These are phyloP conservation scores for Cladobotryum protrusum DNA, from an alignment of 2,329 filamentous ascomycete species.

Conservation along the genomic window DNA sequence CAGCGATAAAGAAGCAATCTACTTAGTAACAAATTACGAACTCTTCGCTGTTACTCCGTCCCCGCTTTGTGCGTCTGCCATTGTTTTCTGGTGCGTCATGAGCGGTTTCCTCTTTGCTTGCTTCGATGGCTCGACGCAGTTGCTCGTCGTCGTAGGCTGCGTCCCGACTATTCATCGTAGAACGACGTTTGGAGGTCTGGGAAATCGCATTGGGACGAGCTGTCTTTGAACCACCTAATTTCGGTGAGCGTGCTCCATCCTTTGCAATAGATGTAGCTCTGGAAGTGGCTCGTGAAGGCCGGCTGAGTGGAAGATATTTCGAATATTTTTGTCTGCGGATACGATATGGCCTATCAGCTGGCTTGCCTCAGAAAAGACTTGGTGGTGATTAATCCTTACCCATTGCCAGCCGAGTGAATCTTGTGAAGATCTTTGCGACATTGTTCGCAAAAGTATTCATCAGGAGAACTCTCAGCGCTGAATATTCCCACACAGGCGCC, in stretches of 20 bases:
- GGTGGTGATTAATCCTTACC: constrained; percentile 46
- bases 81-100: constrained; percentile 44
- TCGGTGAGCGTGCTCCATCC: constrained; percentile 50
- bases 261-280: constrained; percentile 61
- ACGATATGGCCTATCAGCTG: not conserved
- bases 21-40: constrained; percentile 45
- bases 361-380: not conserved
- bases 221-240: constrained; percentile 49
- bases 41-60: constrained; percentile 90
- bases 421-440: constrained; percentile 89
- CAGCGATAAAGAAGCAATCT: not conserved
- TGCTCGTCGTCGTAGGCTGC: constrained; percentile 94
- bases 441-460: constrained; percentile 96
- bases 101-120: constrained; percentile 76
- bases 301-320: constrained; percentile 56
- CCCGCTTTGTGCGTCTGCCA: constrained; percentile 68
- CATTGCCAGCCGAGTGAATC: constrained; percentile 71
- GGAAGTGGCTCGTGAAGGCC: constrained; percentile 49
- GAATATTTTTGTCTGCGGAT: constrained; percentile 56
- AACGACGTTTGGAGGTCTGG: constrained; percentile 72
- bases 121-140: constrained; percentile 82
- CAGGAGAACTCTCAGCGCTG: constrained; percentile 85
- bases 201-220: constrained; percentile 45
- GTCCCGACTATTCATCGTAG: constrained; percentile 95
- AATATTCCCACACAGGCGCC: constrained; percentile 96